Evolutionary conservation across 2,329 filamentous ascomycete genomes (phyloP).

Genomic region (Alternaria sp.): DNA sequence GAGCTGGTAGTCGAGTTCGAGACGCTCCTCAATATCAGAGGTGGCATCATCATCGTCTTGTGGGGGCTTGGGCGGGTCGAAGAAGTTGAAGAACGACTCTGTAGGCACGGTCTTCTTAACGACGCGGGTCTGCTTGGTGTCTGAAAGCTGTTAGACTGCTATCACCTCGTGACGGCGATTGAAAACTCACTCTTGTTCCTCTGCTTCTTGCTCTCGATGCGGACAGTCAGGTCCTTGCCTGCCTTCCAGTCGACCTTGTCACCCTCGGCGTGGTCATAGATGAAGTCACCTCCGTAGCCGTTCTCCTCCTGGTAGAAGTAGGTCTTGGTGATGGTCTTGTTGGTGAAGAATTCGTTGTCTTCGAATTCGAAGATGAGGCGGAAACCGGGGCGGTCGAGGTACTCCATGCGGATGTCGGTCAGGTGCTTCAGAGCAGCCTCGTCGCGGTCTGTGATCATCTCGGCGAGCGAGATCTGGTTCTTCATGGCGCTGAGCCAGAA

Average conservation of each 20-base stretch:
- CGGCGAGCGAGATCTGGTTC: constrained; percentile 95
- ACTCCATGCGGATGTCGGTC: constrained; percentile 97
- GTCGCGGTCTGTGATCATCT: constrained; percentile 98
- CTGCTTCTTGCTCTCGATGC: constrained; percentile 99
- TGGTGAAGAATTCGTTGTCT: constrained; percentile 95
- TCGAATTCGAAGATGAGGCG: constrained; percentile 96
- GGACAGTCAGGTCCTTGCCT: constrained; percentile 90
- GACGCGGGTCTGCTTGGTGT: constrained; percentile 98
- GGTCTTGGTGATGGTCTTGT: constrained; percentile 97
- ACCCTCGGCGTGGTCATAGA: constrained; percentile 98
- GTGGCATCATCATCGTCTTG: constrained; percentile 77
- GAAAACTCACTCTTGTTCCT: constrained; percentile 90
- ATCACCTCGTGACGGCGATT: background rate
- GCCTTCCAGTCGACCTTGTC: constrained; percentile 98
- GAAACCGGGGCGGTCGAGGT: constrained; percentile 98
- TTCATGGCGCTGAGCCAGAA: constrained; percentile 99
- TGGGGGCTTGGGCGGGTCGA: constrained; percentile 91
- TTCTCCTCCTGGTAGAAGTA: constrained; percentile 99
- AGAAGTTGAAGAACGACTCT: constrained; percentile 98
- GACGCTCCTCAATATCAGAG: constrained; percentile 93
- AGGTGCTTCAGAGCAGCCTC: constrained; percentile 91
- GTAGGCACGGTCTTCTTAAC: constrained; percentile 99
- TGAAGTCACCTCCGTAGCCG: constrained; percentile 98
- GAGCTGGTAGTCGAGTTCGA: constrained; percentile 98
- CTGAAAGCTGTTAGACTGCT: constrained; percentile 58